Base-by-base conservation (phyloP, 345 rosid species). In the Dovyalis caffra region DNA sequence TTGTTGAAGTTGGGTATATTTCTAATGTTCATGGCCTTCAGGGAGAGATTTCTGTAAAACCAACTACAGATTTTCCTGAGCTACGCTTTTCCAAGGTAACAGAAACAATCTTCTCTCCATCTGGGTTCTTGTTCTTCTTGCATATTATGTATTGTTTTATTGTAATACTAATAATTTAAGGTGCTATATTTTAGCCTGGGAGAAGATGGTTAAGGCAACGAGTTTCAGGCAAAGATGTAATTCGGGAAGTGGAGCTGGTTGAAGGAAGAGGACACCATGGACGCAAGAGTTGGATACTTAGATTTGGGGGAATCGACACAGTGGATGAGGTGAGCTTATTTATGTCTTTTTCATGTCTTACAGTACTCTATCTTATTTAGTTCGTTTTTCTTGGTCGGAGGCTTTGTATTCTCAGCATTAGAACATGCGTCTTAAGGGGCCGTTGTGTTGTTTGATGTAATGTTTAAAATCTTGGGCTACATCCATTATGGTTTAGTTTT, bases 261-360 rank as follows among this genome's bases (percentile, higher is more conserved):
- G 92, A 89, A 66, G 99, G 97, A 71, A 87, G 95, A 83, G 95
- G 88, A 74, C 90, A 88, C 77, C 90, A 84, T 2, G 97, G 87
- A 31, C 87, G 76, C 71, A 94, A 90, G 86, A 79, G 89, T 86
- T 94, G 99, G 99, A 88, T 94, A 69, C 95, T 94, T 72, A 85
- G 83, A 28, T 90, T 94, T 75, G 86, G 66, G 63, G 98, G 97
- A 21, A 75, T 94, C 38, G 90, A 89, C 45, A 77, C 88, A 8
- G 88, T 88, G 51, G 97, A 94, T 21, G 82, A 92, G 92, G 97
- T 92, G 73, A 80, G 77, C 62, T 34, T 31, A 31, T 6, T 14
- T 0, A 64, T 64, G 4, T 57, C 47, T 12, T 43, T 11, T 6
- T 14, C 2, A 64, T 64, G 4, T 57, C 47, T 12, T 43, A 43